Conservation (phyloP, 202 grass and related monocot species). For the Musa balbisiana region DNA sequence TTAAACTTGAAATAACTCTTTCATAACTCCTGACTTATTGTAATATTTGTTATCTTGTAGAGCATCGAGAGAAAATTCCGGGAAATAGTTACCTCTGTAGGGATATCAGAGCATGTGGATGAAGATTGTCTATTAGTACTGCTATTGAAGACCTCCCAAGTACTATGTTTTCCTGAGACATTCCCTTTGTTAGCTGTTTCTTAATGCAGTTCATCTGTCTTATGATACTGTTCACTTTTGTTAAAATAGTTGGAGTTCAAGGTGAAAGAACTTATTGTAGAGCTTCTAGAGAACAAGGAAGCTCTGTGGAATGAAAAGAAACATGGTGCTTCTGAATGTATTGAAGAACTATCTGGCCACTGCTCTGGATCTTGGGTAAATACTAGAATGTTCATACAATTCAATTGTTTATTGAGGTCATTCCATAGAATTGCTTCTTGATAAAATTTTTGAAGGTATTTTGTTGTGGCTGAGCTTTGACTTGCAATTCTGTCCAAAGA, state of each 20-base stretch:
- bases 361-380: constrained; percentile 44
- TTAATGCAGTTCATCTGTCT: constrained; percentile 10
- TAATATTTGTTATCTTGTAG: constrained; percentile 30
- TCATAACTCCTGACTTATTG: background rate
- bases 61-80: constrained; percentile 53
- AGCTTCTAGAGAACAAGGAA: constrained; percentile 56
- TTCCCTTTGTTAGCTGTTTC: constrained; percentile 16
- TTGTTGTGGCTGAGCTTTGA: background rate
- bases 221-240: constrained; percentile 11
- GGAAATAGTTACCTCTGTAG: constrained; percentile 44
- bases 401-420: background rate
- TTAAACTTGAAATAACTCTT: constrained; percentile 3
- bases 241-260: constrained; percentile 49
- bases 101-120: constrained; percentile 38
- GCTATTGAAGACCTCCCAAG: constrained; percentile 53
- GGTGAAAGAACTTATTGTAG: constrained; percentile 41
- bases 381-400: constrained; percentile 3
- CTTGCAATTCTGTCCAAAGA: background rate
- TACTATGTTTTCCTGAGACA: constrained; percentile 16
- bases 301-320: constrained; percentile 50
- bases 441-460: background rate
- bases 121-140: constrained; percentile 42
- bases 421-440: background rate
- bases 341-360: constrained; percentile 46
- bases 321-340: constrained; percentile 43